A percentile compares a stretch with the other conserved stretches of the same genome.
Evolutionary conservation across 1,284 basidiomycete species (phyloP).

Genomic region (Amylostereum areolatum): DNA sequence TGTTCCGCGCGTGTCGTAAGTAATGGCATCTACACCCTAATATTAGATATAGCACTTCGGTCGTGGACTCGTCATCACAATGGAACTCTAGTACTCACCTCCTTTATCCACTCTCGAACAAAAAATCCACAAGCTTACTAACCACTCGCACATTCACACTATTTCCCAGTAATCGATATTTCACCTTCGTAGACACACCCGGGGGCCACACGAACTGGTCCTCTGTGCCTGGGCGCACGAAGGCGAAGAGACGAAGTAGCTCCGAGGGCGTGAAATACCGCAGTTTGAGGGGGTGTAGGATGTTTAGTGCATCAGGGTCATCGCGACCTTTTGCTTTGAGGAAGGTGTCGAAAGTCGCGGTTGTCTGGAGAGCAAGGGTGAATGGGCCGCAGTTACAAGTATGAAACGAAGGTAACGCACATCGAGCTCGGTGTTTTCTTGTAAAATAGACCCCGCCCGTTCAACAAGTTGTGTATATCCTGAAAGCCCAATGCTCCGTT

Average conservation of each 20-base stretch:
- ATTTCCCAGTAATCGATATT: slow-evolving; percentile 72
- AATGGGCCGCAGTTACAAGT: slow-evolving; percentile 3
- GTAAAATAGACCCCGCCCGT: slow-evolving; percentile 67
- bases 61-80: no score
- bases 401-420: slow-evolving; percentile 32
- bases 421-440: slow-evolving; percentile 59
- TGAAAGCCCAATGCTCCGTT: slow-evolving; percentile 17
- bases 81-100: no score
- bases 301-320: slow-evolving; percentile 39
- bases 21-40: no score
- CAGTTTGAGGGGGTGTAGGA: slow-evolving; percentile 50
- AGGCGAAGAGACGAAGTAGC: slow-evolving; percentile 61
- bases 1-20: no score
- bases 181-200: slow-evolving; percentile 52
- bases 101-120: slow-evolving; percentile 26
- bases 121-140: slow-evolving; percentile 45
- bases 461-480: slow-evolving; percentile 74
- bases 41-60: no score
- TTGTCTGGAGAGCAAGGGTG: slow-evolving; percentile 41
- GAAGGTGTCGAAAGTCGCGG: slow-evolving; percentile 52
- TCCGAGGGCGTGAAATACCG: slow-evolving; percentile 72
- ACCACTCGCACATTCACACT: slow-evolving; percentile 74
- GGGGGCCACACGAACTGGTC: slow-evolving; percentile 52
- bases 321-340: slow-evolving; percentile 35
- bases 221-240: slow-evolving; percentile 26